Evolutionary conservation across 164 flowering plant genomes (phyloP), one percentile per base, ranked within the genome.

Genomic region (Vitis rupestris): DNA sequence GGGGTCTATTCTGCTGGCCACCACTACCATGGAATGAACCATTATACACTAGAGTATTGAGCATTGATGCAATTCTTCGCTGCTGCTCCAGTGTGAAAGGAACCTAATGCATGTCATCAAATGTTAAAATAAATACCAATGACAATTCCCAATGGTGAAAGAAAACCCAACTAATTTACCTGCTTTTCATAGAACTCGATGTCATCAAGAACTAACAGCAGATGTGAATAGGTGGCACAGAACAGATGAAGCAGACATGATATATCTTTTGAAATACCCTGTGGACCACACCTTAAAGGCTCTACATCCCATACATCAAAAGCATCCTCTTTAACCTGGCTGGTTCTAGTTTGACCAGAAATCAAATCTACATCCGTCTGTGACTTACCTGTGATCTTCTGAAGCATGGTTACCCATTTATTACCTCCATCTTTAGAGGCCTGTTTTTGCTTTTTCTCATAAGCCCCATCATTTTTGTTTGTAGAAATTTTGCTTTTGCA

Each of bases 111-210:
- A 77, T 67, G 54, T 16, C 64, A 81, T 12, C 66, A 72, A 71
- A 72, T 71, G 56, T 17, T 63, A 37, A 67, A 49, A 50, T 65
- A 49, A 56, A 13, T 15, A 59, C 52, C 51, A 70, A 30, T 55
- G 7, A 62, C 15, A 58, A 30, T 49, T 50, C 27, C 31, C 59
- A 64, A 63, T 9, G 4, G 19, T 65, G 9, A 53, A 10, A 55
- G 50, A 17, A 70, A 67, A n/a, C 67, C 48, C 15, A 37, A 61
- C 8, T 4, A 15, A 27, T 11, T 74, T 82, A 93, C 99, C 98
- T 95, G 98, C 69, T 90, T 95, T 70, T 95, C 98, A 76, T 93
- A 91, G 82, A 95, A 95, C 71, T 95, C 98, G 50, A 87, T 83
- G 82, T 95, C 99, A 84, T 95, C 99, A 72, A 95, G 97, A 73